Percentiles rank a stretch among this genome's conserved stretches.
These are phyloP conservation scores for Beverwykella pulmonaria DNA, from an alignment of 495 filamentous ascomycete species.

Conservation along the genomic window DNA sequence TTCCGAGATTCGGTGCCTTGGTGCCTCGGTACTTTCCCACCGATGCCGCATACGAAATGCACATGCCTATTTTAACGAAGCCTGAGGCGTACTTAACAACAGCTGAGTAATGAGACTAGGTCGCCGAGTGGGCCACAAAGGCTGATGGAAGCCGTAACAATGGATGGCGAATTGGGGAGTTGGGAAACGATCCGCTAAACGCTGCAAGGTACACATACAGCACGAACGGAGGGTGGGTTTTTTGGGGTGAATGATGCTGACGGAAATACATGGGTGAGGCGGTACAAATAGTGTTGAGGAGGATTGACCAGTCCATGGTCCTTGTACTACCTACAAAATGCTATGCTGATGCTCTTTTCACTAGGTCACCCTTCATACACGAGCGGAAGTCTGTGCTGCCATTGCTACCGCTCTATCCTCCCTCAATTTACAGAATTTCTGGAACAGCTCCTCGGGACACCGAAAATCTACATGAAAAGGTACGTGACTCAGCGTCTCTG, in stretches of 20 bases:
- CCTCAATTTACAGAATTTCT: slow-evolving; percentile 10
- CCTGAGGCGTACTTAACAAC: neutral
- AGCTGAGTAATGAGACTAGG: neutral
- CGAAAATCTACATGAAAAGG: slow-evolving; percentile 39
- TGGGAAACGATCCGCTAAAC: too few species aligned
- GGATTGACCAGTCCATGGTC: too few species aligned
- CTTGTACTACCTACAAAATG: too few species aligned
- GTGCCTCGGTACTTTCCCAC: neutral
- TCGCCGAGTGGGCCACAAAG: neutral
- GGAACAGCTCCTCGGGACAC: slow-evolving; percentile 29
- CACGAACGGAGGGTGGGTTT: too few species aligned
- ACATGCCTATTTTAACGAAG: neutral
- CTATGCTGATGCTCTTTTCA: too few species aligned
- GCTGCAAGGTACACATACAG: too few species aligned
- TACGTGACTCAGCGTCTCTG: slow-evolving; percentile 23
- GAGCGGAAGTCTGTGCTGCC: neutral
- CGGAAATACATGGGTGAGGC: too few species aligned
- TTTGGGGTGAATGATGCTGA: too few species aligned
- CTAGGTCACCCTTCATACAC: neutral
- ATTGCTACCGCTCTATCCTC: neutral
- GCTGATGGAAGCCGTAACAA: neutral
- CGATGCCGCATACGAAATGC: neutral
- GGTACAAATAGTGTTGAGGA: too few species aligned
- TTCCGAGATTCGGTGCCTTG: neutral
- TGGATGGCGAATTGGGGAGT: neutral